Evolutionary conservation across 169 alveolate species (phyloP), one percentile per base, ranked within the genome.

Genomic region (Plasmodium vinckei): DNA sequence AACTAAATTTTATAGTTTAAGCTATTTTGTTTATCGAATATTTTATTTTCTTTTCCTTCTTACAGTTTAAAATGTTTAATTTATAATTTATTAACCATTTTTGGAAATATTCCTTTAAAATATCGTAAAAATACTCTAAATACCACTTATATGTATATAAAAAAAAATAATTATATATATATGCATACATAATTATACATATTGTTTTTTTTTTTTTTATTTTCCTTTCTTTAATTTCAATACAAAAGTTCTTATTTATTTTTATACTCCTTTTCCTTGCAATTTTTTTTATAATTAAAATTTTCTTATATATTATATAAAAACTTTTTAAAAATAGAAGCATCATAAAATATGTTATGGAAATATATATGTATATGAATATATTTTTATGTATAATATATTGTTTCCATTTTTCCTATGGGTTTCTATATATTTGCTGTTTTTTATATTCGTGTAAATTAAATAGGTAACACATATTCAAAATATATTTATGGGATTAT

Each of bases 21-120:
- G 65, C 65, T 15, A 57, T 57, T 57, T 57, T 57, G 65, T 23
- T 57, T n/a, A n/a, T 15, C 9, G 25, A 57, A 57, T 3, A 17
- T 57, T 57, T 57, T 57, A n/a, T 57, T 57, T 57, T 57, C 25
- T 57, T 57, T 57, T 9, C 10, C 25, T 33, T 4, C 42, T 33
- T 7, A 2, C 42, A 33, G 42, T 33, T 33, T 33, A 33, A 33
- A 33, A 33, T 33, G 7, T 33, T 33, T 33, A 33, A 33, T 33
- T 33, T 33, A 33, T 33, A 33, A 33, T 15, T 57, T 57, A 57
- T 15, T 57, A 57, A 57, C 65, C 13, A 9, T 57, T 57, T 57
- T 57, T n/a, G 39, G 27, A 57, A n/a, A 57, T 17, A 9, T 51
- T 51, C 17, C 59, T 51, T 9, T 51, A 13, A 51, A 33, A 33